Base-by-base conservation (phyloP, 352 stramenopile genomes). In the Aphanomyces cochlioides region DNA sequence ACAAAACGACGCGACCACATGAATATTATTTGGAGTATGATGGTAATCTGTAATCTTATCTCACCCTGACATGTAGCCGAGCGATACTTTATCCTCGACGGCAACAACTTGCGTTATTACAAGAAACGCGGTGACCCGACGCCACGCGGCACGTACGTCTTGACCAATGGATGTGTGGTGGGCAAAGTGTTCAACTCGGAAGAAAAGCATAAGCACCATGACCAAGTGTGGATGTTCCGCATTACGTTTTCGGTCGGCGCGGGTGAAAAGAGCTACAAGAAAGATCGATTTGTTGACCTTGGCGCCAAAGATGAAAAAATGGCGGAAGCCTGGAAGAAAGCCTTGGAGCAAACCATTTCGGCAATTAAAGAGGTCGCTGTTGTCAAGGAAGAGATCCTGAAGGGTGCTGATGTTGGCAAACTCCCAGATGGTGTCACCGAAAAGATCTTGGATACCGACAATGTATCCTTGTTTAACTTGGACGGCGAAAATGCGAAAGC, bases 1-100 rank as follows among this genome's bases (percentile, higher is more conserved):
- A 93, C 87, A 45, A 93, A 93, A 80, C 85, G 87, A 56, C 84
- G 87, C 43, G 87, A 95, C 74, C 87, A 95, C 79, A 95, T 95
- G 87, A 95, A 95, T 76, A 82, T 95, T 73, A 95, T 95, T 75
- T 95, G 87, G 87, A 75, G 87, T 95, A 85, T 59, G 58, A 12
- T 59, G 34, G 19, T 8, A 38, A 17, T 41, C 63, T 34, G 74
- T 83, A 77, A 3, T 19, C 38, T 56, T 56, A 47, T 61, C 57
- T 34, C 41, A 34, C 48, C 7, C 47, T 70, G n/a, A 12, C 43
- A 69, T 15, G 41, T 69, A 94, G 86, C 91, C 56, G 88, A 95
- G 56, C 83, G 88, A 53, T 95, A 95, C 72, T 94, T 95, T 60
- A 79, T 95, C 37, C 75, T 95, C 38, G 88, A 95, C 66, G 86